These are phyloP conservation scores for Candida vaughaniae DNA, from an alignment of 805 yeast genomes.

Conservation along the genomic window DNA sequence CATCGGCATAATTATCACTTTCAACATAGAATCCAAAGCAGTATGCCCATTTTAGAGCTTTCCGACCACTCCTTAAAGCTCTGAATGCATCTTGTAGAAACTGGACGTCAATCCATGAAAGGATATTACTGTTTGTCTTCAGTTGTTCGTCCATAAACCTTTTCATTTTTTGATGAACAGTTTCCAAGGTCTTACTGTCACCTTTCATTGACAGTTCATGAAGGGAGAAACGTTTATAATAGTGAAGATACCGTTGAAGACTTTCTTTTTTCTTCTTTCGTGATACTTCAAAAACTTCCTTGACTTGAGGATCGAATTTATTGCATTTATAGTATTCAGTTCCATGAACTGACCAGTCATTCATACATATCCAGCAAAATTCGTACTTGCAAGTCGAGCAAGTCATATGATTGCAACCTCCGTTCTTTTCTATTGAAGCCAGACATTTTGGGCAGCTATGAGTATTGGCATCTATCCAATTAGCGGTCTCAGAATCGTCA, in stretches of 20 bases:
- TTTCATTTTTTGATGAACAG: conserved; percentile 62
- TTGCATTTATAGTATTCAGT: conserved; percentile 66
- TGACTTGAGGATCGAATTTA: conserved; percentile 44
- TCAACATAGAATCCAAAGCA: conserved; percentile 71
- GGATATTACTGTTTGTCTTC: conserved; percentile 20
- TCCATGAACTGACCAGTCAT: conserved; percentile 72
- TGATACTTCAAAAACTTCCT: conserved; percentile 29
- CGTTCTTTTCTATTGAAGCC: conserved; percentile 82
- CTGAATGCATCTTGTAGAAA: conserved; percentile 74
- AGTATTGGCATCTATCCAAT: conserved; percentile 86
- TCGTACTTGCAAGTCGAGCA: conserved; percentile 75
- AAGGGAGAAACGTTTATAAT: conserved; percentile 67
- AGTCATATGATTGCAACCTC: conserved; percentile 97
- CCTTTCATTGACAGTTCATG: conserved; percentile 76
- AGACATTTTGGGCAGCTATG: conserved; percentile 83
- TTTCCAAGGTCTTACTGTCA: conserved; percentile 62
- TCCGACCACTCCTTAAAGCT: conserved; percentile 64
- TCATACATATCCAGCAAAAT: conserved; percentile 92
- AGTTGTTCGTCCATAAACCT: conserved; percentile 53
- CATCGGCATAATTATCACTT: conserved; percentile 50
- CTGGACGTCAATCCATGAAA: conserved; percentile 86
- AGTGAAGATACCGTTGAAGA: conserved; percentile 68
- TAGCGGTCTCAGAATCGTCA: conserved; percentile 84
- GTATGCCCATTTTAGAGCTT: conserved; percentile 87
- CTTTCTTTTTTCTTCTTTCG: conserved; percentile 46